phyloP scores from a whole-genome alignment of 371 early-diverging fungal genomes.

The Vairimorpha ceranae region DNA sequence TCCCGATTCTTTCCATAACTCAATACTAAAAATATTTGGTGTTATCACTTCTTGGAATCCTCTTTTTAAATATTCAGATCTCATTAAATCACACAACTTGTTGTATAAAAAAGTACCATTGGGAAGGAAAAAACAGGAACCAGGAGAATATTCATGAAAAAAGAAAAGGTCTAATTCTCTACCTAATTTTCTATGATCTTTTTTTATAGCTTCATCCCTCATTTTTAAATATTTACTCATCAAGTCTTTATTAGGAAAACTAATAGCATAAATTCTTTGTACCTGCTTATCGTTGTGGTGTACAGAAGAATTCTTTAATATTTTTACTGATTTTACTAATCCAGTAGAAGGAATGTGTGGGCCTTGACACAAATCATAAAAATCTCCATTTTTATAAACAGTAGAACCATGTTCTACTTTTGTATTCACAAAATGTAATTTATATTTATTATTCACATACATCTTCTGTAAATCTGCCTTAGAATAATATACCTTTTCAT shows the following conservation, averaged over 20 bases:
- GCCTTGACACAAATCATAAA: slow-evolving; percentile 94
- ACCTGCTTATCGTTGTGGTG: slow-evolving; percentile 95
- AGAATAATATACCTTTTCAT: slow-evolving; percentile 75
- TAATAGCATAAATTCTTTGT: slow-evolving; percentile 93
- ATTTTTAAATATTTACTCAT: slow-evolving; percentile 84
- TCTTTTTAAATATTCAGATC: slow-evolving; percentile 75
- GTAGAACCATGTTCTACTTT: slow-evolving; percentile 85
- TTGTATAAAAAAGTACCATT: slow-evolving; percentile 90
- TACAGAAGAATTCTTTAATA: slow-evolving; percentile 81
- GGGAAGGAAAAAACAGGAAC: slow-evolving; percentile 88
- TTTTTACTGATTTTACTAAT: slow-evolving; percentile 79
- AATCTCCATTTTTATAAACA: slow-evolving; percentile 90
- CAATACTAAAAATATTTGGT: slow-evolving; percentile 85
- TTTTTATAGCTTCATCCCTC: slow-evolving; percentile 84
- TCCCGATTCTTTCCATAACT: slow-evolving; percentile 92
- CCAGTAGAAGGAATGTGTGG: slow-evolving; percentile 93
- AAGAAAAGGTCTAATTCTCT: slow-evolving; percentile 78
- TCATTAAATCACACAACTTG: slow-evolving; percentile 78
- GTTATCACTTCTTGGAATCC: slow-evolving; percentile 89
- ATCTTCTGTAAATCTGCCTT: slow-evolving; percentile 86
- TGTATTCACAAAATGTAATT: slow-evolving; percentile 62
- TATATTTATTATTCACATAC: slow-evolving; percentile 70
- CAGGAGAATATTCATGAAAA: slow-evolving; percentile 88
- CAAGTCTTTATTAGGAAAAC: slow-evolving; percentile 90
- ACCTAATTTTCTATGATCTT: slow-evolving; percentile 95